Percentiles rank a stretch among this genome's conserved stretches.
Conservation (phyloP, 768 basidiomycete species). For the Boletus subparvulus region DNA sequence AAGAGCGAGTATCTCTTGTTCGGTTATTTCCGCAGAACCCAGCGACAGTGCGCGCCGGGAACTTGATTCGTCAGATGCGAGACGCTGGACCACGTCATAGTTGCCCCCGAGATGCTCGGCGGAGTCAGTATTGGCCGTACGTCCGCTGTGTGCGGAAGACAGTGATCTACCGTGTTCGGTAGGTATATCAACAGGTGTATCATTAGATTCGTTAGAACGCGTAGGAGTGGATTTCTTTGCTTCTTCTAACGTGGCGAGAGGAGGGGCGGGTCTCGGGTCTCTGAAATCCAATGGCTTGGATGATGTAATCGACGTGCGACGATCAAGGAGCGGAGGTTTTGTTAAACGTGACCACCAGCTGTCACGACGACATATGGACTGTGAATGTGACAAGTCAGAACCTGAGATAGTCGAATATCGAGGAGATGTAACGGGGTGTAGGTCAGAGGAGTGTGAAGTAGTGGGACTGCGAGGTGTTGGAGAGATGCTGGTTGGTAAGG, state of each 20-base stretch:
- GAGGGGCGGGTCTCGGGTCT: constrained; percentile 78
- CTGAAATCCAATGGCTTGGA: constrained; percentile 54
- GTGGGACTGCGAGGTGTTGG: constrained; percentile 24
- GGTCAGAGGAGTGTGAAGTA: constrained; percentile 26
- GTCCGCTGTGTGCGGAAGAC: constrained; percentile 52
- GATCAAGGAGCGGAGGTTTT: constrained; percentile 62
- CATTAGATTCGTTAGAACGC: constrained; percentile 16
- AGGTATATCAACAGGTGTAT: constrained; percentile 11
- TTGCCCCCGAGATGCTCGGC: constrained; percentile 64
- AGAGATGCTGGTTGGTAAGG: constrained; percentile 9
- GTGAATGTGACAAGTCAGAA: constrained; percentile 39
- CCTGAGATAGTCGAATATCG: constrained; percentile 45
- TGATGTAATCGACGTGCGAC: constrained; percentile 44
- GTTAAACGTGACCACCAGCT: constrained; percentile 81
- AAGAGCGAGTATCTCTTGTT: constrained; percentile 13
- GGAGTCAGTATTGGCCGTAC: constrained; percentile 66
- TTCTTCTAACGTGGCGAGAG: constrained; percentile 59
- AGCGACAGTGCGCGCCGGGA: constrained; percentile 25
- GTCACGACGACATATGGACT: constrained; percentile 61
- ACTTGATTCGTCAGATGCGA: constrained; percentile 30
- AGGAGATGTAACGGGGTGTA: constrained; percentile 28
- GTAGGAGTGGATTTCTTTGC: constrained; percentile 19
- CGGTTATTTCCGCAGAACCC: constrained; percentile 25
- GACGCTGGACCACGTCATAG: constrained; percentile 69
- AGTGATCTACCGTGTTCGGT: constrained; percentile 34